Evolutionary conservation across 257 asterid species (phyloP).

Genomic region (Salvia hispanica): DNA sequence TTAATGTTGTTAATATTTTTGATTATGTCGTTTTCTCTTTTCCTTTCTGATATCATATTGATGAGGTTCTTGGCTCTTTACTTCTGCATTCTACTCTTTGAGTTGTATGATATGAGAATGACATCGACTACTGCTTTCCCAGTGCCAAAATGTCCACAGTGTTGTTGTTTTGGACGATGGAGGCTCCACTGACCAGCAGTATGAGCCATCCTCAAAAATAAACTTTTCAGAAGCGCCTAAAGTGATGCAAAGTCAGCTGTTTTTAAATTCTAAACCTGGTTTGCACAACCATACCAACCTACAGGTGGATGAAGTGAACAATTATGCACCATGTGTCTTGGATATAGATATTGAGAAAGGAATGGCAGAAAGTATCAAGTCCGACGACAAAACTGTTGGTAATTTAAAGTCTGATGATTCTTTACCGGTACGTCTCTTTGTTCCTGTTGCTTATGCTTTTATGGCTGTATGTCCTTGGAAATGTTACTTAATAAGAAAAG

Average conservation of each 20-base stretch:
- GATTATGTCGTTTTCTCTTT: not conserved
- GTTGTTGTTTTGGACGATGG: slow-evolving; percentile 42
- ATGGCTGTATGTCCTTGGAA: slow-evolving; percentile 7
- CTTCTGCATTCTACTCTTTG: slow-evolving; percentile 7
- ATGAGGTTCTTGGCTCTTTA: slow-evolving; percentile 16
- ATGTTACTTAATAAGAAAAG: slow-evolving; percentile 19
- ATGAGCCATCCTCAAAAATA: slow-evolving; percentile 32
- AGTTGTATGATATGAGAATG: slow-evolving; percentile 13
- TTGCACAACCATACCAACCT: slow-evolving; percentile 42
- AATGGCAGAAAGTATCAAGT: slow-evolving; percentile 47
- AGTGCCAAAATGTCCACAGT: slow-evolving; percentile 47
- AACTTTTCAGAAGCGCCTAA: slow-evolving; percentile 40
- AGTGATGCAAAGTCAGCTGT: slow-evolving; percentile 45
- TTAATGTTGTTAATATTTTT: slow-evolving; percentile 20
- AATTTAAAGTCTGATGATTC: slow-evolving; percentile 60
- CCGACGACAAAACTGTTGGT: slow-evolving; percentile 45
- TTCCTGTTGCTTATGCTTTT: slow-evolving; percentile 24
- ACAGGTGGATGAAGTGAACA: slow-evolving; percentile 50
- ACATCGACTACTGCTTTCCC: slow-evolving; percentile 27
- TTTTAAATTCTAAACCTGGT: slow-evolving; percentile 45
- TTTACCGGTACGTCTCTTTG: slow-evolving; percentile 51
- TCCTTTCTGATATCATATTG: not conserved
- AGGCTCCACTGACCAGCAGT: slow-evolving; percentile 36
- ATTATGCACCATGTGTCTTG: slow-evolving; percentile 42
- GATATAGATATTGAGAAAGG: slow-evolving; percentile 74